Base-by-base conservation (phyloP, 495 filamentous ascomycete species). In the Penicillium diatomitis region DNA sequence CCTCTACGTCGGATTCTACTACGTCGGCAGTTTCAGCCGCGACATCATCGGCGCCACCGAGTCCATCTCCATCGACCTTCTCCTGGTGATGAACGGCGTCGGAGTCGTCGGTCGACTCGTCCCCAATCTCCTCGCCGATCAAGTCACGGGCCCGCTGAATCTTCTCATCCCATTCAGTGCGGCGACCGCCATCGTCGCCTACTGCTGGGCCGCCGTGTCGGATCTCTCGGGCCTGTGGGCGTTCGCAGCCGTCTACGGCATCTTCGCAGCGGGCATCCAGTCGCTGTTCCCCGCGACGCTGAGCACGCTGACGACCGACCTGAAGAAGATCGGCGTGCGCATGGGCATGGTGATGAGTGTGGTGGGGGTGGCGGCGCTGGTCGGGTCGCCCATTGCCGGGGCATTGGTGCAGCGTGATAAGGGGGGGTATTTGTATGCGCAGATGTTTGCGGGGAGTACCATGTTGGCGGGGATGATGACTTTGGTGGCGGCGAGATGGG, bases 291-390 rank as follows among this genome's bases (percentile, higher is more conserved):
- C 82, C 31, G 66, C 73, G 60, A 72, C 80, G 51, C 51, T 85
- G 51, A 77, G 78, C 11, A 77, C 81, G 7, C 74, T 88, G 20
- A 77, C 73, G 0, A 77, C 74, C 2, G 83, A 92, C 55, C 50
- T 83, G 56, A 74, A 76, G 30, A 88, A 86, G 62, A 72, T 75
- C 20, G 85, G 88, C 0, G 77, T 81, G 45, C 72, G 86, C 9
- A 83, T 88, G 74, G 89, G 87, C 5, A 90, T 92, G 85, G 75
- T 83, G 29, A 84, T 92, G 49, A 82, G 77, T n/a, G 79, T 89
- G 37, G 76, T 84, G 8, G 81, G 78, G 35, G 77, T 92, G 43
- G 86, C 87, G 0, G 76, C 76, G 27, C 66, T 92, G 30, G 86
- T 83, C 30, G 87, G 87, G 0, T 78, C 86, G 8, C 86, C 88